Evolutionary conservation across 2,329 filamentous ascomycete genomes (phyloP).

Genomic region (Rhynchosporium secalis): DNA sequence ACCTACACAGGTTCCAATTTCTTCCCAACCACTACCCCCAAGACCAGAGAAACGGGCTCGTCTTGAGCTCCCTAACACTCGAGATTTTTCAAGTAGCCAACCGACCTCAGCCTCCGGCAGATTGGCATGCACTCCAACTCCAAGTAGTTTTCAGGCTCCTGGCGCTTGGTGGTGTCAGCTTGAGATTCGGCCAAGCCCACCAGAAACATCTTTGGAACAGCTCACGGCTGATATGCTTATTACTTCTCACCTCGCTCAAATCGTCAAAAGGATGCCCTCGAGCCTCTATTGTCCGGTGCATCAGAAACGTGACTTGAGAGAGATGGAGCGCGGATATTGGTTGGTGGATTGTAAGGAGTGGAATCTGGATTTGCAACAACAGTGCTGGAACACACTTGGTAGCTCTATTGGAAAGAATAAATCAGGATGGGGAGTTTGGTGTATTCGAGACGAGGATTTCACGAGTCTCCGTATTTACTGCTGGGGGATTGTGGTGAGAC

Average conservation of each 20-base stretch:
- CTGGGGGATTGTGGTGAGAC: conserved; percentile 72
- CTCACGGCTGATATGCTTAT: conserved; percentile 55
- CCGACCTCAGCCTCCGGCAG: not conserved
- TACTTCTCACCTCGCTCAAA: conserved; percentile 53
- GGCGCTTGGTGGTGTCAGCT: conserved; percentile 34
- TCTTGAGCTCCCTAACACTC: conserved; percentile 7
- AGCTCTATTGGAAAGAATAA: conserved; percentile 59
- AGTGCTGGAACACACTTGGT: conserved; percentile 62
- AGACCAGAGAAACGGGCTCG: conserved; percentile 14
- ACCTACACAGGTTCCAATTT: not conserved
- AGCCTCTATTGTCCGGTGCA: conserved; percentile 46
- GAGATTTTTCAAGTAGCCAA: conserved; percentile 7
- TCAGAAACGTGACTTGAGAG: conserved; percentile 51
- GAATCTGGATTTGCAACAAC: conserved; percentile 48
- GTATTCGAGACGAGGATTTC: conserved; percentile 45
- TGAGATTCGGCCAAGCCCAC: conserved; percentile 56
- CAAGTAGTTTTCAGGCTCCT: conserved; percentile 13
- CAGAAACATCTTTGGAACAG: conserved; percentile 46
- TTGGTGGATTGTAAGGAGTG: conserved; percentile 58
- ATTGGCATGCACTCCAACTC: not conserved
- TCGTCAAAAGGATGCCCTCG: conserved; percentile 52
- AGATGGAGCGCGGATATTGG: conserved; percentile 80
- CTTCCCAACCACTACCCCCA: not conserved
- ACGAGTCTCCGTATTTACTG: conserved; percentile 66
- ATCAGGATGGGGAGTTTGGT: conserved; percentile 69